Base-by-base conservation (phyloP, 2,329 filamentous ascomycete genomes). In the Trichoderma sp. region DNA sequence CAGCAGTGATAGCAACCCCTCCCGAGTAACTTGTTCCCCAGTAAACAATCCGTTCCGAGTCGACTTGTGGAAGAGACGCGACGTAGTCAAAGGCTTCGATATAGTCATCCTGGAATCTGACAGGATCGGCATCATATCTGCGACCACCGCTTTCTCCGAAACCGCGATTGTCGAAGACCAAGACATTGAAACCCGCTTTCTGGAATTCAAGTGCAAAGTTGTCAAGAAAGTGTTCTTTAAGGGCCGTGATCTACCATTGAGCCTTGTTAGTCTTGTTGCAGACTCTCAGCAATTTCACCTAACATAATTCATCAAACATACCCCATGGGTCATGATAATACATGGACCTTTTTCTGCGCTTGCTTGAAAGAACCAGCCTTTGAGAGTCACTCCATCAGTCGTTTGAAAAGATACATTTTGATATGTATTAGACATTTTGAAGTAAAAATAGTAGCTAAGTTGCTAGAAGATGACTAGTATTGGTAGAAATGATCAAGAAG, bases 81-180 rank as follows among this genome's bases (percentile, higher is more conserved):
- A 62, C 72, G 35, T 71, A 72, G 68, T 70, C 68, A 40, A 72
- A 72, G 8, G 70, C 71, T 31, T 72, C 72, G 37, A 65, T 52
- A n/a, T 72, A 72, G 49, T 68, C 67, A 4, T 73, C 71, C 35
- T 72, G 68, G 33, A 57, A 57, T 27, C 33, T 68, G 29, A 58
- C 31, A 27, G 71, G 71, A 31, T 73, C 69, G 29, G 69, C 62
- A 37, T 72, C 68, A 21, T 60, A 43, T 29, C 71, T 68, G 33
- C 62, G 71, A 8, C 68, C 65, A 13, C 72, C 72, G 27, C 72
- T 73, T 21, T 72, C 71, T 27, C 72, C 72, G 40, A 59, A 70
- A 43, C 61, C 60, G 14, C 72, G 71, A 55, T 73, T 71, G 43
- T 73, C 72, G 33, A 72, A 73, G 11, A 68, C 2, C 1, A 73